Evolutionary conservation across 2,329 filamentous ascomycete species (phyloP).

Genomic region (Talaromyces pinophilus): DNA sequence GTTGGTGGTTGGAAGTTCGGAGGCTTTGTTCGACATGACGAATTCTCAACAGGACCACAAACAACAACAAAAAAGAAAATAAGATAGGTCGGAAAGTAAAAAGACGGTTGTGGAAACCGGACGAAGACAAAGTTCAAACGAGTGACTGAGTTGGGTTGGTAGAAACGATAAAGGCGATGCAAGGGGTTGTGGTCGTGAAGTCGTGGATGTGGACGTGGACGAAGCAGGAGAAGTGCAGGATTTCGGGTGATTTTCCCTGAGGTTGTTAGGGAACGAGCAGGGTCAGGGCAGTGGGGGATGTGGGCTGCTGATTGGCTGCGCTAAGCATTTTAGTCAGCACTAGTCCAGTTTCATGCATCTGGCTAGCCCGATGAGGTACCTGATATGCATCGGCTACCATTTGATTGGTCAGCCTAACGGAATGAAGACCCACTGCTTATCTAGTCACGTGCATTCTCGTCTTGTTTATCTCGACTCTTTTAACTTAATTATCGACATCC

Average conservation of each 20-base stretch:
- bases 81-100: not conserved
- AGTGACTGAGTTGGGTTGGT: conserved; percentile 15
- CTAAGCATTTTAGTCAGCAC: not conserved
- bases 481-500: too few relatives aligned
- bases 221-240: not conserved
- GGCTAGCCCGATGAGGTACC: not conserved
- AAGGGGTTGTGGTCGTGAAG: not conserved
- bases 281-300: not conserved
- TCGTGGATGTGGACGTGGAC: not conserved
- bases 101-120: not conserved
- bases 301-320: not conserved
- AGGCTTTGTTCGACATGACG: conserved; percentile 20
- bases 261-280: not conserved
- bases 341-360: fast-evolving
- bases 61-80: conserved; percentile 1
- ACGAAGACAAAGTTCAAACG: conserved; percentile 11
- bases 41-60: not conserved
- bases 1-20: conserved; percentile 19
- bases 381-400: fast-evolving
- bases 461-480: not conserved
- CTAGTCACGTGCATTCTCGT: not conserved
- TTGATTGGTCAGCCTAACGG: not conserved
- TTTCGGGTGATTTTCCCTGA: not conserved
- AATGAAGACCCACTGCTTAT: not conserved
- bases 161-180: not conserved